Evolutionary conservation across 306 rosid genomes (phyloP), one percentile per base, ranked within the genome.

Genomic region (Argentina anserina): DNA sequence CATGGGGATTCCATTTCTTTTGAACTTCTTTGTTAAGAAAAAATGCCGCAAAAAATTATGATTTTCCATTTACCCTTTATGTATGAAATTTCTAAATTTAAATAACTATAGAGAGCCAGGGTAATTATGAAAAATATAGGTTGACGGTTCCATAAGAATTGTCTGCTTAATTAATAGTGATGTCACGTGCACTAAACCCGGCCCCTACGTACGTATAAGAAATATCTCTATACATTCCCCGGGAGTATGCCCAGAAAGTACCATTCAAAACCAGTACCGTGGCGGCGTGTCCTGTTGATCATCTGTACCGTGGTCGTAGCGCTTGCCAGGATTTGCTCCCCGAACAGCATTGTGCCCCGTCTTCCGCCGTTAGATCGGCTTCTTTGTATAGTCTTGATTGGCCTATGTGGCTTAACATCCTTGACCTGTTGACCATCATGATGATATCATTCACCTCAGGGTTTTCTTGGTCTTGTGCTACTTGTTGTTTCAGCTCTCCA

Each of bases 301-400:
- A n/a, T n/a, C n/a, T n/a, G n/a, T 77, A 84, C 73, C 87, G 67
- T 11, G 95, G 76, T 71, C 29, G 28, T 90, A 76, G 20, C 65
- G 91, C 64, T 85, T 82, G 10, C 66, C 65, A 2, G 67, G 55
- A 76, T 78, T 82, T 53, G 84, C 42, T 61, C 82, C 84, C 31
- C 45, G 86, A 61, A 31, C 25, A 34, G 6, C 40, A 61, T 36
- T 83, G 72, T 85, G 83, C 80, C 89, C 0, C 93, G 78, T 10
- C 63, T 85, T 26, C 80, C 91, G 9, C 86, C 89, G 88, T 67
- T 84, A 75, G 95, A 88, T 29, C 84, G 83, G 83, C 86, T 92
- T 47, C 91, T 81, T 20, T 81, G 82, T 43, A 82, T 21, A 49
- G 88, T 80, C 63, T 49, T 75, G 79, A 86, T 47, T 12, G 82